A percentile compares a stretch with the other conserved stretches of the same genome.
Evolutionary conservation across 1,284 basidiomycete species (phyloP).

Genomic region (Vanrija sp.): DNA sequence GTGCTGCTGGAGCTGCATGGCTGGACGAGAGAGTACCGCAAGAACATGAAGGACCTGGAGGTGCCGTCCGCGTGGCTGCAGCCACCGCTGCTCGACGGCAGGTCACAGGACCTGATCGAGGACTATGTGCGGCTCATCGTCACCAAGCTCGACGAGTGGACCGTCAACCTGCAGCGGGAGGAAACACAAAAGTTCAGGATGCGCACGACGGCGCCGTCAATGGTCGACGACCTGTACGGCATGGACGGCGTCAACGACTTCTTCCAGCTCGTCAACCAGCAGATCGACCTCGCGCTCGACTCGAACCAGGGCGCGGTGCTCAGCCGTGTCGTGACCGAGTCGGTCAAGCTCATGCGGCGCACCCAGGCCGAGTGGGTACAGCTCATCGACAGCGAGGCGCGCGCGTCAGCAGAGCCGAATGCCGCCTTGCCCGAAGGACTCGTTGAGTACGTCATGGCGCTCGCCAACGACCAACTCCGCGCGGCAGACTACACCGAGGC

Average conservation of each 20-base stretch:
- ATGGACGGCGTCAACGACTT: conserved; percentile 90
- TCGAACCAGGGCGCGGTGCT: conserved; percentile 93
- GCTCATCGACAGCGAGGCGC: conserved; percentile 78
- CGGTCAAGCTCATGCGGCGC: conserved; percentile 82
- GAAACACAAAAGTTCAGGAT: conserved; percentile 81
- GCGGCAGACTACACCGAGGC: conserved; percentile 90
- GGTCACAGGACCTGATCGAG: conserved; percentile 88
- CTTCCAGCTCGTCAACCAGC: conserved; percentile 98
- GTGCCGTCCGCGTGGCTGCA: conserved; percentile 76
- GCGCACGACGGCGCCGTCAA: conserved; percentile 76
- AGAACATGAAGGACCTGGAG: conserved; percentile 89
- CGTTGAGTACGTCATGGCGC: conserved; percentile 92
- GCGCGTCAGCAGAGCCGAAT: conserved; percentile 73
- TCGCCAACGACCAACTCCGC: conserved; percentile 98
- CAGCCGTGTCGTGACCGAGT: conserved; percentile 83
- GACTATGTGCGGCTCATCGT: conserved; percentile 93
- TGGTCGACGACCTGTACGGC: conserved; percentile 83
- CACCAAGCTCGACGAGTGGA: conserved; percentile 97
- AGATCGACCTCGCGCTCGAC: conserved; percentile 90
- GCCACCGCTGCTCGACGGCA: conserved; percentile 85
- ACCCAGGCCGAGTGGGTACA: conserved; percentile 86
- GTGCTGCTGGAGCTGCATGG: conserved; percentile 80
- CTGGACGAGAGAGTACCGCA: conserved; percentile 93
- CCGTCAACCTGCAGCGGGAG: conserved; percentile 84
- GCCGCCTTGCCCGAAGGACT: conserved; percentile 82